Percentiles rank a stretch among this genome's conserved stretches.
Evolutionary conservation across 73 alveolate genomes (phyloP).

Genomic region (Tetrahymena thermophila): DNA sequence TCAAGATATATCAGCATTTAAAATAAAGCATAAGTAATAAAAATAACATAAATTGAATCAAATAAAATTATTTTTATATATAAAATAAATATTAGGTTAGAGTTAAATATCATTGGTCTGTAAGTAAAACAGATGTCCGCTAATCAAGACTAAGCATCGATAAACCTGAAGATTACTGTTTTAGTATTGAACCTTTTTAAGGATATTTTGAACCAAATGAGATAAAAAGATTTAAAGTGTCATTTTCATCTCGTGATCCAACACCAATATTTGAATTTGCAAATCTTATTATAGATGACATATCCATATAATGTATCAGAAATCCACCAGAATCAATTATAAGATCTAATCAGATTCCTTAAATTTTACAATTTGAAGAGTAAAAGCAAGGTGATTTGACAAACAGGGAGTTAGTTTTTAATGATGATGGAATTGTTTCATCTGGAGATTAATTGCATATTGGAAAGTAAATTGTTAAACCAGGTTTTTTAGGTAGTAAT

Average conservation of each 20-base stretch:
- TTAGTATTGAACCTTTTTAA: slow-evolving; percentile 77
- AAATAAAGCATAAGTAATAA: slow-evolving; percentile 70
- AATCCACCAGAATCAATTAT: slow-evolving; percentile 54
- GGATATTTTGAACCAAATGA: slow-evolving; percentile 81
- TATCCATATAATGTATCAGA: slow-evolving; percentile 71
- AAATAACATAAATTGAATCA: background rate
- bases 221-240: slow-evolving; percentile 71
- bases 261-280: slow-evolving; percentile 22
- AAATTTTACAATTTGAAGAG: background rate
- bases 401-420: background rate
- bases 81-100: background rate
- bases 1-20: slow-evolving; percentile 62
- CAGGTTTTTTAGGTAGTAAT: background rate
- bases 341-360: background rate
- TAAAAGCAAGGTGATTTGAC: background rate
- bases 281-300: slow-evolving; percentile 55
- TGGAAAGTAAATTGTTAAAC: background rate
- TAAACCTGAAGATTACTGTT: slow-evolving; percentile 74
- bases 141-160: slow-evolving; percentile 64
- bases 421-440: background rate
- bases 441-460: background rate
- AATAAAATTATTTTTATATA: background rate
- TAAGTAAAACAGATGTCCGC: slow-evolving; percentile 49
- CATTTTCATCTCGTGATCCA: slow-evolving; percentile 34
- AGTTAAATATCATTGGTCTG: slow-evolving; percentile 90